Percentiles rank a stretch among this genome's conserved stretches.
Evolutionary conservation across 2,329 filamentous ascomycete genomes (phyloP).

Genomic region (Purpureocillium takamizusanense): DNA sequence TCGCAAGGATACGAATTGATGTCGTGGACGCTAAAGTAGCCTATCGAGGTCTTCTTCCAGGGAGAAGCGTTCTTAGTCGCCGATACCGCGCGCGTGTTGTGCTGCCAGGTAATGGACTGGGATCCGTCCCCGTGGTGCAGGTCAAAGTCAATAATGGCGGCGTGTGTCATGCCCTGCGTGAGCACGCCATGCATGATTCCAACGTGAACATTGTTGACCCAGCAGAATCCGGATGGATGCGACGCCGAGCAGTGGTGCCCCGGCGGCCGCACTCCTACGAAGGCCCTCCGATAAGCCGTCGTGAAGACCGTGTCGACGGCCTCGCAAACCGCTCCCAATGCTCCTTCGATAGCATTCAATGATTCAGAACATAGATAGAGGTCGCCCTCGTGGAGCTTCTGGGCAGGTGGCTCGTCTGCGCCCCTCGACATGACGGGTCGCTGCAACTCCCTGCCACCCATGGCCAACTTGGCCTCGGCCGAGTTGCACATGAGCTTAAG

Average conservation of each 20-base stretch:
- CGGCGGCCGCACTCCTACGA: slow-evolving; percentile 86
- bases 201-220: slow-evolving; percentile 97
- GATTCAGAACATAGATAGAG: slow-evolving; percentile 86
- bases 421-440: slow-evolving; percentile 55
- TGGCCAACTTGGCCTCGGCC: slow-evolving; percentile 68
- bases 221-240: slow-evolving; percentile 92
- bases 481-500: slow-evolving; percentile 74
- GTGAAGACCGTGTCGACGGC: slow-evolving; percentile 79
- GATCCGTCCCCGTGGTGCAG: slow-evolving; percentile 93
- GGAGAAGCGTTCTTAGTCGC: slow-evolving; percentile 61
- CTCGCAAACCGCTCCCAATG: slow-evolving; percentile 86
- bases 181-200: slow-evolving; percentile 87
- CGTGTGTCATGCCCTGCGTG: slow-evolving; percentile 80
- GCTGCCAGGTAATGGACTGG: slow-evolving; percentile 84
- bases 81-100: slow-evolving; percentile 60
- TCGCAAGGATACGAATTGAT: slow-evolving; percentile 99
- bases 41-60: slow-evolving; percentile 80
- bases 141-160: slow-evolving; percentile 88
- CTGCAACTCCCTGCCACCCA: slow-evolving; percentile 68
- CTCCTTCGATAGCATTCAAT: slow-evolving; percentile 77
- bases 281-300: slow-evolving; percentile 62
- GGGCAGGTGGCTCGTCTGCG: slow-evolving; percentile 31
- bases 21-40: slow-evolving; percentile 94
- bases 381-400: slow-evolving; percentile 75
- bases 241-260: slow-evolving; percentile 91